Conservation (phyloP, 2,329 filamentous ascomycete species). For the Colletotrichum endophyticum region DNA sequence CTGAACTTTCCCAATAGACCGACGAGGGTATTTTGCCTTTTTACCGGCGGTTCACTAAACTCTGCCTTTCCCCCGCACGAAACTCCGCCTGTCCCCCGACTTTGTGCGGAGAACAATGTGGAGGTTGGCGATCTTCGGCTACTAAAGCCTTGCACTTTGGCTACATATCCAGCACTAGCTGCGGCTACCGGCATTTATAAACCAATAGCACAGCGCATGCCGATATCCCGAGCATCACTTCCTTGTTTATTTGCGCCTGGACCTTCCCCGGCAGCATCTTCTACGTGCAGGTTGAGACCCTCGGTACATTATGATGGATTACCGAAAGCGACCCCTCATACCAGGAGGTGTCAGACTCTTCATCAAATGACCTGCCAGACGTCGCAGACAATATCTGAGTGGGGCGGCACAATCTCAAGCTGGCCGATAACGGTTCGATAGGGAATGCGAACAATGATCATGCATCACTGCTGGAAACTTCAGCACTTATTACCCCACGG, state of each 20-base stretch:
- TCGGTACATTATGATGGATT: not conserved
- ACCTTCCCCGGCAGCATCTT: not conserved
- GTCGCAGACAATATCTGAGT: not conserved
- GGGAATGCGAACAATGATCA: not conserved
- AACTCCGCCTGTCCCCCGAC: not conserved
- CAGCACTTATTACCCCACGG: not conserved
- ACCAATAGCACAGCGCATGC: not conserved
- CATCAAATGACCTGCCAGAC: not conserved
- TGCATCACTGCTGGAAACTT: not conserved
- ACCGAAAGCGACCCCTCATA: not conserved
- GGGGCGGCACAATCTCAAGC: not conserved
- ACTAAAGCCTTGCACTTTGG: not conserved
- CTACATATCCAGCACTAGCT: not conserved
- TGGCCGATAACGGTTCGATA: not conserved
- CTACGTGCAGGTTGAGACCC: not conserved
- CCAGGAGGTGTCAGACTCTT: not conserved
- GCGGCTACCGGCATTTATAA: not conserved
- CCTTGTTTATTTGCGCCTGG: not conserved
- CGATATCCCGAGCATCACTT: not conserved
- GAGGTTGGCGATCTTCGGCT: not conserved
- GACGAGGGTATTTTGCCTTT: not conserved
- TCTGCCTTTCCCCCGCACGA: not conserved
- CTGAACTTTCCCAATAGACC: not conserved
- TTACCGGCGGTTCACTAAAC: not conserved
- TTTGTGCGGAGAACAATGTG: not conserved